phyloP scores from a whole-genome alignment of 2,329 filamentous ascomycete species.

The Pseudogymnoascus sp. region DNA sequence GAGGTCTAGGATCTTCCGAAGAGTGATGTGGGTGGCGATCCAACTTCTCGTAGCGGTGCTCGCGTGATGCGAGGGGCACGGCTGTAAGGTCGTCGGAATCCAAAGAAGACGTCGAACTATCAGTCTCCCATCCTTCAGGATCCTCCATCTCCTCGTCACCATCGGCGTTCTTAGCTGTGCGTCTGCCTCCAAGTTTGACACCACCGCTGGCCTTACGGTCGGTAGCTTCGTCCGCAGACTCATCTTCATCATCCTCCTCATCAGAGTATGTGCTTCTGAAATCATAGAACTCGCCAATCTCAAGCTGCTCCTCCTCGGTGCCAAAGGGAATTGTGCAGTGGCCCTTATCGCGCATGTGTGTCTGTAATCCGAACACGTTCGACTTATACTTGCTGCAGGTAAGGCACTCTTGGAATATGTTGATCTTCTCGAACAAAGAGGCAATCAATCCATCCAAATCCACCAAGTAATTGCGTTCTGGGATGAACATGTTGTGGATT shows the following conservation, averaged over 20 bases:
- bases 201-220: constrained; percentile 47
- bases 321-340: constrained; percentile 96
- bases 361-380: constrained; percentile 74
- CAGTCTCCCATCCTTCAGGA: constrained; percentile 89
- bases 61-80: constrained; percentile 66
- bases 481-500: constrained; percentile 92
- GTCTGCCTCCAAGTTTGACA: constrained; percentile 61
- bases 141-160: constrained; percentile 49
- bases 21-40: constrained; percentile 70
- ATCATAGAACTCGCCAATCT: constrained; percentile 94
- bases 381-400: constrained; percentile 79
- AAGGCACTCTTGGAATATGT: constrained; percentile 74
- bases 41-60: constrained; percentile 65
- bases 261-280: constrained; percentile 95
- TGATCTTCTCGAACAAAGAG: constrained; percentile 73
- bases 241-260: constrained; percentile 55
- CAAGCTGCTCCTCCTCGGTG: constrained; percentile 81
- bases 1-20: constrained; percentile 60
- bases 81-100: constrained; percentile 78
- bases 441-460: constrained; percentile 74
- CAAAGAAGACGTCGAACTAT: constrained; percentile 80
- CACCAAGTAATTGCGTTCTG: constrained; percentile 76
- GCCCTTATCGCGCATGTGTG: constrained; percentile 93
- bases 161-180: constrained; percentile 45
- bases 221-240: constrained; percentile 45